phyloP scores from a whole-genome alignment of 2,329 filamentous ascomycete genomes.

The Hypoxylon rubiginosum region DNA sequence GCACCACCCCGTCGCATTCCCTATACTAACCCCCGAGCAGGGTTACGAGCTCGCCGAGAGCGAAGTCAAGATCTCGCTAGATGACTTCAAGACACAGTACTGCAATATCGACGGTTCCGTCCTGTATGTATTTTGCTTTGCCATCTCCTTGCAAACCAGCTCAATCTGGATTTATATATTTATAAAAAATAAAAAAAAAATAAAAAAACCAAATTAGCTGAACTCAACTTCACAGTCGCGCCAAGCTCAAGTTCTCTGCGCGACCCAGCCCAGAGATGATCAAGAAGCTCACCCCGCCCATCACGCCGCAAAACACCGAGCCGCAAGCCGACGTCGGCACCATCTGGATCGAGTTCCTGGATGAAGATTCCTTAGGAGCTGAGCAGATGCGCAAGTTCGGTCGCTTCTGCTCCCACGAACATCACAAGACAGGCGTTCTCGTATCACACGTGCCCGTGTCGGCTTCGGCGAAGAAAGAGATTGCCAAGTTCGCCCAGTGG shows the following conservation, averaged over 20 bases:
- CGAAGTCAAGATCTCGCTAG: slow-evolving; percentile 87
- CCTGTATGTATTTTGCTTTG: slow-evolving; percentile 70
- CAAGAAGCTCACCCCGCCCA: slow-evolving; percentile 81
- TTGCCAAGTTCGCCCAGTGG: slow-evolving; percentile 80
- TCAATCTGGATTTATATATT: not conserved
- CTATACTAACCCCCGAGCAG: slow-evolving; percentile 62
- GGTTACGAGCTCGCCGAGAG: slow-evolving; percentile 93
- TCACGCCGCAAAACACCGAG: slow-evolving; percentile 76
- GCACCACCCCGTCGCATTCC: not conserved
- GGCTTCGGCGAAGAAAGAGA: slow-evolving; percentile 87
- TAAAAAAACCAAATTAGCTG: slow-evolving; percentile 1
- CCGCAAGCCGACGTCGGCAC: slow-evolving; percentile 83
- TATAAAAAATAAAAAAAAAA: too few species aligned
- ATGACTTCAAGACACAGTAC: slow-evolving; percentile 82
- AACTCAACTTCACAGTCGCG: slow-evolving; percentile 70
- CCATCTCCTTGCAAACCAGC: not conserved
- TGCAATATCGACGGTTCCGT: slow-evolving; percentile 79
- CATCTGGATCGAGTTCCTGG: slow-evolving; percentile 93
- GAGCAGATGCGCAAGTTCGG: slow-evolving; percentile 94
- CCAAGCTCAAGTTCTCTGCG: slow-evolving; percentile 88
- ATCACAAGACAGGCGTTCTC: slow-evolving; percentile 92
- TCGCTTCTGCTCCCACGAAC: slow-evolving; percentile 81
- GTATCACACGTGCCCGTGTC: slow-evolving; percentile 87
- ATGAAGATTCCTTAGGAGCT: slow-evolving; percentile 83
- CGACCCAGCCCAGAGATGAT: slow-evolving; percentile 88